phyloP scores from a whole-genome alignment of 345 rosid genomes.

The Lepidium sativum region DNA sequence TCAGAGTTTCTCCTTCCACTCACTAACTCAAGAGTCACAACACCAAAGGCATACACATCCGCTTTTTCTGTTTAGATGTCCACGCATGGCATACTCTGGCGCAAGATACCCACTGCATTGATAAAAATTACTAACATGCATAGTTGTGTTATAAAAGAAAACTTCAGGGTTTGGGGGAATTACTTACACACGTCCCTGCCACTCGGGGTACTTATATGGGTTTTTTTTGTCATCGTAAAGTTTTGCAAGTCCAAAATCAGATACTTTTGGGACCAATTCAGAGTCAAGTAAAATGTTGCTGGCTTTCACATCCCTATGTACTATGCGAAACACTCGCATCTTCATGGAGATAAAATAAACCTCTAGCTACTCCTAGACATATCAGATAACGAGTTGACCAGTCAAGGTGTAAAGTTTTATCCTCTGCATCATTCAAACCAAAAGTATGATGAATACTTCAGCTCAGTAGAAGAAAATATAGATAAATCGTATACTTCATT shows the following conservation, averaged over 20 bases:
- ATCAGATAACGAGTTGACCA: too few relatives aligned
- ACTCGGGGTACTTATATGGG: not conserved
- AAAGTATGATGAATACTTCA: not conserved
- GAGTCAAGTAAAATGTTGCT: not conserved
- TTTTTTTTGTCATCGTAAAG: not conserved
- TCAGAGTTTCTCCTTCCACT: too few relatives aligned
- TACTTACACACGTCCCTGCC: not conserved
- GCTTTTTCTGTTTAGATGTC: too few relatives aligned
- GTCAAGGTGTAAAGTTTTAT: too few relatives aligned
- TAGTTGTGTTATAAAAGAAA: too few relatives aligned
- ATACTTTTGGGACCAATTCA: not conserved
- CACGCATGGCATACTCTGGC: too few relatives aligned
- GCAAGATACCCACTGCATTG: not conserved
- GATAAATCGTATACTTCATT: not conserved
- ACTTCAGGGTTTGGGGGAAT: too few relatives aligned
- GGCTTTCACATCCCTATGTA: not conserved
- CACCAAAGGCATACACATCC: too few relatives aligned
- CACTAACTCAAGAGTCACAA: too few relatives aligned
- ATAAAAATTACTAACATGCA: not conserved
- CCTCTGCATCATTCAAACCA: too few relatives aligned
- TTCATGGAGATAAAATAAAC: not conserved
- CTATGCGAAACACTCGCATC: not conserved
- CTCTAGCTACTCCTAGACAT: slow-evolving; percentile 21
- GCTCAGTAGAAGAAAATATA: not conserved
- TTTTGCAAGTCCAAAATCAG: not conserved